These are phyloP conservation scores for Aspergillus amoenus DNA, from an alignment of 2,329 filamentous ascomycete genomes.

Conservation along the genomic window DNA sequence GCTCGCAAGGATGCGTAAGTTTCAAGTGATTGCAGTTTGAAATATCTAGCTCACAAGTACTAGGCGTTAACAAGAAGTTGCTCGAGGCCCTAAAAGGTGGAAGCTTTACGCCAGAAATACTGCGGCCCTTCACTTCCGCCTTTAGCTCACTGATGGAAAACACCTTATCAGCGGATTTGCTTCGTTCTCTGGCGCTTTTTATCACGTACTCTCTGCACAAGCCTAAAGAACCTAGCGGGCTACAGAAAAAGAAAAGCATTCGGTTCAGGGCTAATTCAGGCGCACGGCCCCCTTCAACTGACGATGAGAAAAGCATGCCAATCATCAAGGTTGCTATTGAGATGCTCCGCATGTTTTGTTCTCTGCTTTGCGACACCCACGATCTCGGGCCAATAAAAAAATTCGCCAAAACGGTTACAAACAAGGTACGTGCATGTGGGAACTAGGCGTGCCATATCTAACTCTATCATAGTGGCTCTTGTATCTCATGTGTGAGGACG, in stretches of 20 bases:
- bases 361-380: slow-evolving; percentile 72
- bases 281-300: slow-evolving; percentile 34
- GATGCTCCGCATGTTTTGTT: slow-evolving; percentile 74
- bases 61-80: slow-evolving; percentile 85
- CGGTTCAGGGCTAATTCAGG: slow-evolving; percentile 33
- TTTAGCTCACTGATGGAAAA: slow-evolving; percentile 77
- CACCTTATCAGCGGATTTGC: slow-evolving; percentile 78
- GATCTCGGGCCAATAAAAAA: slow-evolving; percentile 72
- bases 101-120: slow-evolving; percentile 67
- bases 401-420: slow-evolving; percentile 92
- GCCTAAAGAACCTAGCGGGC: slow-evolving; percentile 42
- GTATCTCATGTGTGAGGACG: slow-evolving; percentile 83
- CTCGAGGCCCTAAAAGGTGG: slow-evolving; percentile 90
- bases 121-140: slow-evolving; percentile 74
- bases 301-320: slow-evolving; percentile 41
- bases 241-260: slow-evolving; percentile 48
- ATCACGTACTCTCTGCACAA: slow-evolving; percentile 89
- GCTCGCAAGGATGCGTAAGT: slow-evolving; percentile 83
- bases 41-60: slow-evolving; percentile 18
- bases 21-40: neutral
- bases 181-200: slow-evolving; percentile 84
- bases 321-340: slow-evolving; percentile 71
- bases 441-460: neutral
- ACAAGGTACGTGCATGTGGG: slow-evolving; percentile 64
- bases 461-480: slow-evolving; percentile 70